Percentiles rank a stretch among this genome's conserved stretches.
Evolutionary conservation across 257 asterid genomes (phyloP).

Genomic region (Jacaranda mimosifolia): DNA sequence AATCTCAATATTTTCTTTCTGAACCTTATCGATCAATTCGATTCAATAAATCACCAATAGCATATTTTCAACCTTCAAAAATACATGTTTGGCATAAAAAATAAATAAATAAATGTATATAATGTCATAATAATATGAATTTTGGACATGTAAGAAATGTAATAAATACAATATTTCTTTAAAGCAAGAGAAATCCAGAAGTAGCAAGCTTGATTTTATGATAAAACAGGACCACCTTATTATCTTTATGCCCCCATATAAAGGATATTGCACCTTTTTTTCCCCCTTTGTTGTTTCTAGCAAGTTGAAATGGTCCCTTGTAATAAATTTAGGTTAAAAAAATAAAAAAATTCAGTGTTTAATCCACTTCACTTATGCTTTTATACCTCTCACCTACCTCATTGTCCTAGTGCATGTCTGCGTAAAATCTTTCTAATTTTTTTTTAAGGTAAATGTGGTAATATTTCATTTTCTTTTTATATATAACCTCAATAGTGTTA

Average conservation of each 20-base stretch:
- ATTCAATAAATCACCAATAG: no score
- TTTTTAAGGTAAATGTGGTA: no score
- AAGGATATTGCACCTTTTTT: background rate
- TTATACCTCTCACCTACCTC: slow-evolving; percentile 24
- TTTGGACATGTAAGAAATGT: background rate
- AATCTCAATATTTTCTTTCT: no score
- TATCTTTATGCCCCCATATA: background rate
- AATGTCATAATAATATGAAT: slow-evolving; percentile 5
- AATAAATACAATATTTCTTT: background rate
- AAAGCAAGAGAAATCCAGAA: slow-evolving; percentile 27
- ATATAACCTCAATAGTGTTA: no score
- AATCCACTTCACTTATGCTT: background rate
- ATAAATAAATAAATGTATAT: background rate
- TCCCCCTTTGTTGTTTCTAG: background rate
- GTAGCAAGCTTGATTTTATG: slow-evolving; percentile 22
- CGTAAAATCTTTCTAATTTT: no score
- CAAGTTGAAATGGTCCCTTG: slow-evolving; percentile 34
- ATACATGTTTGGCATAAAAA: no score
- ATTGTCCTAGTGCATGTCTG: background rate
- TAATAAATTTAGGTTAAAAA: slow-evolving; percentile 21
- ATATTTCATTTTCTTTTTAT: no score
- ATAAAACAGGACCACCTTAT: slow-evolving; percentile 39
- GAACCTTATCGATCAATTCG: no score
- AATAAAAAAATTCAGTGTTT: background rate
- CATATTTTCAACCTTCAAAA: no score